phyloP scores from a whole-genome alignment of 164 flowering plant genomes.

The Magnolia kwangsiensis region DNA sequence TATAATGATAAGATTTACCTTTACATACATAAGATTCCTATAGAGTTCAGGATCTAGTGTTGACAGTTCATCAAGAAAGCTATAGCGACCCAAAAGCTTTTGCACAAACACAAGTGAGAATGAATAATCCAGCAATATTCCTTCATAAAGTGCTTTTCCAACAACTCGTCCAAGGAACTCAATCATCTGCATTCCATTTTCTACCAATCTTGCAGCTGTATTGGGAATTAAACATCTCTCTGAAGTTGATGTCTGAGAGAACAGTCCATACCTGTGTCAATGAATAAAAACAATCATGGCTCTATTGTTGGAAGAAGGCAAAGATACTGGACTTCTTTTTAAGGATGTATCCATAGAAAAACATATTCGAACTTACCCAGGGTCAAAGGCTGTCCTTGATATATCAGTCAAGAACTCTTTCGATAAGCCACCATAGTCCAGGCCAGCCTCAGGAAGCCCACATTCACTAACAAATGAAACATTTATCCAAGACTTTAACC shows the following conservation, averaged over 20 bases:
- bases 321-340: background rate
- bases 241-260: constrained; percentile 80
- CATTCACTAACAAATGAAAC: constrained; percentile 96
- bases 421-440: constrained; percentile 95
- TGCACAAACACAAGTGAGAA: constrained; percentile 96
- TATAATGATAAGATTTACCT: constrained; percentile 51
- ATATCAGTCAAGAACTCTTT: constrained; percentile 96
- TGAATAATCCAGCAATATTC: constrained; percentile 89
- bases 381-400: constrained; percentile 80
- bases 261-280: constrained; percentile 70
- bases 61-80: constrained; percentile 97
- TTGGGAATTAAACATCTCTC: constrained; percentile 87
- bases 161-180: constrained; percentile 98
- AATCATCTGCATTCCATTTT: constrained; percentile 88
- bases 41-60: constrained; percentile 95
- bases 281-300: background rate
- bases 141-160: constrained; percentile 99
- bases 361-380: constrained; percentile 55
- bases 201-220: constrained; percentile 66
- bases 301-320: background rate
- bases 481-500: constrained; percentile 75
- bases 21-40: constrained; percentile 86
- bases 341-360: background rate
- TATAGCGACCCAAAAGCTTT: constrained; percentile 95
- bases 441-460: constrained; percentile 99